These are phyloP conservation scores for Puccinia triticina DNA, from an alignment of 1,284 basidiomycete species.

Conservation along the genomic window DNA sequence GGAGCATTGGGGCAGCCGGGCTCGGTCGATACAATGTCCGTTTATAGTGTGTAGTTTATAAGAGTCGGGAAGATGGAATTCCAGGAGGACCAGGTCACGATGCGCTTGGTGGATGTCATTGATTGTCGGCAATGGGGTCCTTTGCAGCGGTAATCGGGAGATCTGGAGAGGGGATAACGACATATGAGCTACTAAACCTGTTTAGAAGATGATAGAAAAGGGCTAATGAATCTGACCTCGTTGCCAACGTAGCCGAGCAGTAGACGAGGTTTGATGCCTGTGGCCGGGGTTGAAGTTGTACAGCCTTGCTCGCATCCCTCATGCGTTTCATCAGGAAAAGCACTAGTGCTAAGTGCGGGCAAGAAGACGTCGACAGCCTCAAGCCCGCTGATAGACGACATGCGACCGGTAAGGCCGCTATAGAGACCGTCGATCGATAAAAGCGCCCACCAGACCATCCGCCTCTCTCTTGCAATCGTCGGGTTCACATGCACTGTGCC, in stretches of 20 bases:
- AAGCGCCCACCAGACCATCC: slow-evolving; percentile 51
- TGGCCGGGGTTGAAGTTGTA: slow-evolving; percentile 29
- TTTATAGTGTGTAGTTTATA: slow-evolving; percentile 19
- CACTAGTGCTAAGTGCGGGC: slow-evolving; percentile 36
- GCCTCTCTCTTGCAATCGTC: slow-evolving; percentile 17
- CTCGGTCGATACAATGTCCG: slow-evolving; percentile 23
- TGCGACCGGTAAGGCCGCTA: slow-evolving; percentile 39
- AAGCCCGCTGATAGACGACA: slow-evolving; percentile 32
- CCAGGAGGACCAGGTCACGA: slow-evolving; percentile 35
- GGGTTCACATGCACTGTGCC: slow-evolving; percentile 24
- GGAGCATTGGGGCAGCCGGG: slow-evolving; percentile 25
- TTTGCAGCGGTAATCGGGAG: slow-evolving; percentile 39
- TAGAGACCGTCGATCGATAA: slow-evolving; percentile 47
- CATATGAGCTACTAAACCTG: not conserved
- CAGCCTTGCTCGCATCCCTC: slow-evolving; percentile 46
- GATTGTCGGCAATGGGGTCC: slow-evolving; percentile 47
- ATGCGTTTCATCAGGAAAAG: slow-evolving; percentile 31
- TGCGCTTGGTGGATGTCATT: slow-evolving; percentile 50
- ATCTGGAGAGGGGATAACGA: slow-evolving; percentile 7
- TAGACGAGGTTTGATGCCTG: slow-evolving; percentile 38
- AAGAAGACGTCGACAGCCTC: slow-evolving; percentile 50
- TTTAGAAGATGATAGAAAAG: not conserved
- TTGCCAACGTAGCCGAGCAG: slow-evolving; percentile 39
- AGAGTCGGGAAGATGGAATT: slow-evolving; percentile 39
- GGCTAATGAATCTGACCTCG: slow-evolving; percentile 29